These are phyloP conservation scores for Teunomyces stri DNA, from an alignment of 805 yeast genomes.

Conservation along the genomic window DNA sequence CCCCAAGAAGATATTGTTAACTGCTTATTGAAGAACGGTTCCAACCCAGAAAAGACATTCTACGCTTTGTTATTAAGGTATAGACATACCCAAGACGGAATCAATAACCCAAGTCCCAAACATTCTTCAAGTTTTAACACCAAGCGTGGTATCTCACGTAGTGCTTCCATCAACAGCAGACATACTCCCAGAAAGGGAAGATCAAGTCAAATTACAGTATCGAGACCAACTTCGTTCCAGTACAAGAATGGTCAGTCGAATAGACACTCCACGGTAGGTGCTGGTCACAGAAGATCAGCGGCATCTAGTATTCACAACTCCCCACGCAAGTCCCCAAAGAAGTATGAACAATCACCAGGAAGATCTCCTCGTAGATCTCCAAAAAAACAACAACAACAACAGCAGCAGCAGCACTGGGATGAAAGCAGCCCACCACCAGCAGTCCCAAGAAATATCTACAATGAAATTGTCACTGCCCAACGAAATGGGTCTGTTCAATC, in stretches of 20 bases:
- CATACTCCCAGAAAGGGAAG: slow-evolving; percentile 26
- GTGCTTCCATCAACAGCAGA: slow-evolving; percentile 17
- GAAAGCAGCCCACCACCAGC: slow-evolving; percentile 22
- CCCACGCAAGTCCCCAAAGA: slow-evolving; percentile 20
- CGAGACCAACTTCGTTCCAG: slow-evolving; percentile 44
- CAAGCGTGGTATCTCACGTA: slow-evolving; percentile 14
- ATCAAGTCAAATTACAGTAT: slow-evolving; percentile 32
- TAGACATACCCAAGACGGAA: slow-evolving; percentile 37
- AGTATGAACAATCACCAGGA: slow-evolving; percentile 19
- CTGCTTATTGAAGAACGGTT: slow-evolving; percentile 36
- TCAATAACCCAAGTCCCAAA: slow-evolving; percentile 8
- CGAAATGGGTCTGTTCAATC: slow-evolving; percentile 21
- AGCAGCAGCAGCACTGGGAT: slow-evolving; percentile 4
- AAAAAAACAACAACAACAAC: slow-evolving; percentile 18
- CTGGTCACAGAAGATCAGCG: slow-evolving; percentile 23
- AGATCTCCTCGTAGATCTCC: slow-evolving; percentile 19
- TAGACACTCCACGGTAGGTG: slow-evolving; percentile 14
- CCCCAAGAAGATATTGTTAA: slow-evolving; percentile 37
- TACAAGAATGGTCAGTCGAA: slow-evolving; percentile 26
- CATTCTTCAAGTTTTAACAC: slow-evolving; percentile 15
- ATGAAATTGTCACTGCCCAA: slow-evolving; percentile 41
- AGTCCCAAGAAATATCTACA: slow-evolving; percentile 42
- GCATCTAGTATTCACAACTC: slow-evolving; percentile 35
- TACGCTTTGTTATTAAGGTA: slow-evolving; percentile 45
- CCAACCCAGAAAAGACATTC: slow-evolving; percentile 46